These are phyloP conservation scores for Decorospora gaudefroyi DNA, from an alignment of 2,329 filamentous ascomycete species.

Conservation along the genomic window DNA sequence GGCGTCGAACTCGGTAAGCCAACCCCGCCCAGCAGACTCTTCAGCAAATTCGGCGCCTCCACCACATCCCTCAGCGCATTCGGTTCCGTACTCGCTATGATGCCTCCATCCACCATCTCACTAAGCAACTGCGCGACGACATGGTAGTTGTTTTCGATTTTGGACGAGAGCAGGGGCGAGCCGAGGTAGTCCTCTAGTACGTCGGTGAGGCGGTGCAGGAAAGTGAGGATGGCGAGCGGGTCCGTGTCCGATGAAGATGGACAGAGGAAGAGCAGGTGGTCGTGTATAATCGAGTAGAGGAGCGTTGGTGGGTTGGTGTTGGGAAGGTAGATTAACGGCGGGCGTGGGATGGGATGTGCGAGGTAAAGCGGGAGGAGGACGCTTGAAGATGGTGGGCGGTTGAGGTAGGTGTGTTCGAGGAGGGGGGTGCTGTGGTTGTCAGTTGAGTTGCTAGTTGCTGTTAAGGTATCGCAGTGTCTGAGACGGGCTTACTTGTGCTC, in stretches of 20 bases:
- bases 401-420: slow-evolving; percentile 86
- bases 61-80: slow-evolving; percentile 91
- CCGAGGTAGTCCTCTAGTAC: slow-evolving; percentile 93
- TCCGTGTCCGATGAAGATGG: slow-evolving; percentile 86
- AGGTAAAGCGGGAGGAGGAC: slow-evolving; percentile 86
- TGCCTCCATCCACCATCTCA: slow-evolving; percentile 95
- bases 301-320: slow-evolving; percentile 83
- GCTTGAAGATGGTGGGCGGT: slow-evolving; percentile 74
- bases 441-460: slow-evolving; percentile 5
- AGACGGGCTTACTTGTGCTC: slow-evolving; percentile 81
- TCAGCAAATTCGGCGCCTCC: slow-evolving; percentile 87
- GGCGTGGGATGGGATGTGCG: slow-evolving; percentile 76
- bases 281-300: slow-evolving; percentile 85
- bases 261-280: slow-evolving; percentile 82
- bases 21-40: slow-evolving; percentile 85
- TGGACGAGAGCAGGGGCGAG: slow-evolving; percentile 79
- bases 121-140: slow-evolving; percentile 88
- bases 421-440: slow-evolving; percentile 69
- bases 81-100: slow-evolving; percentile 86
- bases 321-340: slow-evolving; percentile 83
- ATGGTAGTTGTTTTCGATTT: slow-evolving; percentile 90
- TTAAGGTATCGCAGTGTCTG: too few species aligned
- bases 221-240: slow-evolving; percentile 87
- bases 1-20: slow-evolving; percentile 66
- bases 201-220: slow-evolving; percentile 90